These are phyloP conservation scores for Sporothrix humicola DNA, from an alignment of 2,329 filamentous ascomycete genomes.

Conservation along the genomic window DNA sequence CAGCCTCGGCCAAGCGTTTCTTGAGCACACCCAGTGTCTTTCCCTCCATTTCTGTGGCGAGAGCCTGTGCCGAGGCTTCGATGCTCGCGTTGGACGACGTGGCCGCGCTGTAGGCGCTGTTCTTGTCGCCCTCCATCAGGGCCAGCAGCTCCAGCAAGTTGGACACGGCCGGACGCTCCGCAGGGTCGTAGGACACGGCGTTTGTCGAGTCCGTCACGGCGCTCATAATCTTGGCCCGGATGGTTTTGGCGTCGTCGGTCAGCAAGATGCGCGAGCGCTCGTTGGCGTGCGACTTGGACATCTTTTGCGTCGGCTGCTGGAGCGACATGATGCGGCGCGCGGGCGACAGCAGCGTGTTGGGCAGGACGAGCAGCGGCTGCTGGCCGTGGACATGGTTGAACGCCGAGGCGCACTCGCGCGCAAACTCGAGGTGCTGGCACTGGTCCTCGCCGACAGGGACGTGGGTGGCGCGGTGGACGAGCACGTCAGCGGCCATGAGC, in stretches of 20 bases:
- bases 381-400: constrained; percentile 78
- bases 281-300: constrained; percentile 87
- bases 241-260: constrained; percentile 69
- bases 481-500: constrained; percentile 90
- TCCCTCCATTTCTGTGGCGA: constrained; percentile 42
- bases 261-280: constrained; percentile 80
- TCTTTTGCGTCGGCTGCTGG: constrained; percentile 76
- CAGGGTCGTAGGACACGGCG: constrained; percentile 73
- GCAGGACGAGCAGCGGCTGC: constrained; percentile 66
- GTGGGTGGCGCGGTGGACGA: constrained; percentile 87
- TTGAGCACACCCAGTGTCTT: constrained; percentile 66
- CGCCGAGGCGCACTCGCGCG: constrained; percentile 80
- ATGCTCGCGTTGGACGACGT: not conserved
- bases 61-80: not conserved
- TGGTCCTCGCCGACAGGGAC: constrained; percentile 98
- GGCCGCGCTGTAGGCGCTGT: constrained; percentile 2
- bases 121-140: constrained; percentile 58
- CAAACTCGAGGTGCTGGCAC: constrained; percentile 90
- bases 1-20: constrained; percentile 62
- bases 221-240: constrained; percentile 70
- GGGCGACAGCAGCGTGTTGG: constrained; percentile 72
- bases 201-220: constrained; percentile 77
- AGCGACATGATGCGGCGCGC: constrained; percentile 90
- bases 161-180: constrained; percentile 76
- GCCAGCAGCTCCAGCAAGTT: constrained; percentile 85